These are phyloP conservation scores for Termitomyces bulborhizus DNA, from an alignment of 768 basidiomycete species.

Conservation along the genomic window DNA sequence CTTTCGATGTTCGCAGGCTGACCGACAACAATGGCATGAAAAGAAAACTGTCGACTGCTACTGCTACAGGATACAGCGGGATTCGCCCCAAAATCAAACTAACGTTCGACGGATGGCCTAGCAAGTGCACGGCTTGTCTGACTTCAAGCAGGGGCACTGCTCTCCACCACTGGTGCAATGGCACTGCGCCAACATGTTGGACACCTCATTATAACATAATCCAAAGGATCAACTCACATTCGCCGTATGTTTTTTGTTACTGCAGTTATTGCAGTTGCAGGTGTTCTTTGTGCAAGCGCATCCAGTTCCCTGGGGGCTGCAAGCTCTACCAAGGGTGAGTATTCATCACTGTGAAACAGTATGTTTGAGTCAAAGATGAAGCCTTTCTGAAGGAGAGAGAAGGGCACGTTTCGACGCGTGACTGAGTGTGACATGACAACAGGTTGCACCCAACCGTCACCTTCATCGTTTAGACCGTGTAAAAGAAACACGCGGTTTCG, in stretches of 20 bases:
- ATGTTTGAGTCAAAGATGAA: neutral
- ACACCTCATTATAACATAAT: fast-evolving
- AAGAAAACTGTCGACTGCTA: neutral
- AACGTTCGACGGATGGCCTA: slow-evolving; percentile 9
- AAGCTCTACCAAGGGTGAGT: slow-evolving; percentile 19
- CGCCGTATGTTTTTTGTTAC: slow-evolving; percentile 30
- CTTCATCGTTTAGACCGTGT: too few relatives aligned
- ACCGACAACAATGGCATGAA: too few relatives aligned
- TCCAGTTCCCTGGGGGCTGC: slow-evolving; percentile 30
- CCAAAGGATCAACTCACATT: slow-evolving; percentile 17
- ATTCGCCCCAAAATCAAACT: neutral
- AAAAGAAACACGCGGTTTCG: too few relatives aligned
- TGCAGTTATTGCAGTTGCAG: slow-evolving; percentile 30
- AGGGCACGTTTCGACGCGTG: too few relatives aligned
- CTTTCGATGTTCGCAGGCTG: too few relatives aligned
- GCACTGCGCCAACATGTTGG: slow-evolving; percentile 19
- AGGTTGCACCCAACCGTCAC: too few relatives aligned
- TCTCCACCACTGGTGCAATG: slow-evolving; percentile 20
- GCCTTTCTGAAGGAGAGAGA: too few relatives aligned
- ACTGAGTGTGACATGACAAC: too few relatives aligned
- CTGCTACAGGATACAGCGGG: neutral
- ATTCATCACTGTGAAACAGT: neutral
- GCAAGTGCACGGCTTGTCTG: slow-evolving; percentile 29
- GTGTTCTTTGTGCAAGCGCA: slow-evolving; percentile 29
- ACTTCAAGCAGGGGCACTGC: slow-evolving; percentile 24